A percentile compares a stretch with the other conserved stretches of the same genome.
These are phyloP conservation scores for Jimgerdemannia flammicorona DNA, from an alignment of 192 early-diverging fungal genomes.

Conservation along the genomic window DNA sequence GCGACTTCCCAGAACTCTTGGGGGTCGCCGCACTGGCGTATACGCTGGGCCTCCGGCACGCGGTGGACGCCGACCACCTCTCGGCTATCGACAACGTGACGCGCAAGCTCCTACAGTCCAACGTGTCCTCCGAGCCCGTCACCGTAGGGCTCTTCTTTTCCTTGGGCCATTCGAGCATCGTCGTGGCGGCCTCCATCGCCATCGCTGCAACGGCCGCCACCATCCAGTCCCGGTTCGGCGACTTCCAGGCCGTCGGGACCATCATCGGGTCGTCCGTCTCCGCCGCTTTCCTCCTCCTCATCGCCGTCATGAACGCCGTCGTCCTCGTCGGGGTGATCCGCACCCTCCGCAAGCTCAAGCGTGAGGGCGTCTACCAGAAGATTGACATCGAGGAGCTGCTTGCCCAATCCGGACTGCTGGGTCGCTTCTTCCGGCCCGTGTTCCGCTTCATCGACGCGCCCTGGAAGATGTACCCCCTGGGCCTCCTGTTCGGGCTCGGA, in stretches of 20 bases:
- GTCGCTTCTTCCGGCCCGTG: conserved; percentile 42
- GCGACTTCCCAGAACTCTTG: conserved; percentile 33
- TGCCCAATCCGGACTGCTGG: conserved; percentile 30
- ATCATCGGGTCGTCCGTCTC: conserved; percentile 61
- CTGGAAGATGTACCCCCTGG: conserved; percentile 68
- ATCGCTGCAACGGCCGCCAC: conserved; percentile 43
- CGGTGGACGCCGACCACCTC: conserved; percentile 63
- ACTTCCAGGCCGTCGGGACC: conserved; percentile 41
- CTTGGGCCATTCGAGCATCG: conserved; percentile 69
- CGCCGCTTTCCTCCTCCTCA: conserved; percentile 52
- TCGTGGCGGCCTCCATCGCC: conserved; percentile 44
- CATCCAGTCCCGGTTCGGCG: conserved; percentile 34
- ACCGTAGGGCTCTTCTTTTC: conserved; percentile 54
- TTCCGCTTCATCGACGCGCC: conserved; percentile 49
- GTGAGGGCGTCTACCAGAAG: conserved; percentile 29
- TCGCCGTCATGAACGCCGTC: conserved; percentile 49
- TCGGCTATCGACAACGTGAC: conserved; percentile 76
- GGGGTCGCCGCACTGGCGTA: conserved; percentile 44
- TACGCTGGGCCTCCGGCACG: conserved; percentile 51
- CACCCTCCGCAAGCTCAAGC: conserved; percentile 27
- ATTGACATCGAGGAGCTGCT: conserved; percentile 34
- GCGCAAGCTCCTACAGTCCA: conserved; percentile 46
- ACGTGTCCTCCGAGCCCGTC: conserved; percentile 48
- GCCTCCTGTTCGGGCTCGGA: conserved; percentile 62
- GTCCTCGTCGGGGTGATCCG: conserved; percentile 36